Base-by-base conservation (phyloP, 140 eudicot genomes). In the Senecio squalidus region DNA sequence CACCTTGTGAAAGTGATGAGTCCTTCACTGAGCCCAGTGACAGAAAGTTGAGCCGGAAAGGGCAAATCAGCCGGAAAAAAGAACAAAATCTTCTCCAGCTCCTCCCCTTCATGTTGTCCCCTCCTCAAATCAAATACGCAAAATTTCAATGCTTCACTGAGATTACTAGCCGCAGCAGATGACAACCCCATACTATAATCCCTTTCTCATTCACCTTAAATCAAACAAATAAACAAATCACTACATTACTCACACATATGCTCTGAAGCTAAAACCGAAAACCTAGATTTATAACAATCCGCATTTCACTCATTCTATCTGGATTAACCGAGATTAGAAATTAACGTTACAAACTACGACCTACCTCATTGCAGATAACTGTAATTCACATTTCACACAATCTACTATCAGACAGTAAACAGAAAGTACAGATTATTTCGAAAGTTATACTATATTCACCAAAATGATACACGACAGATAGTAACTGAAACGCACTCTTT, bases 11-110 rank as follows among this genome's bases (percentile, higher is more conserved):
- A 91, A 39, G 95, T 91, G 78, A 91, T 81, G 56, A 87, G 88
- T n/a, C 96, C 98, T 76, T 91, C 98, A 48, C 98, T 86, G 39
- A 91, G 96, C 17, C 98, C 98, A 39, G 84, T 80, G 9, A 91
- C 98, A 3, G 98, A 87, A 52, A 86, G 95, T 64, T 91, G 98
- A 6, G 83, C 68, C 4, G 96, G 55, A 48, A 91, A 61, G 0
- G 94, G 89, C 69, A 87, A 56, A 66, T 91, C 96, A 33, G 89
- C 76, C 3, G 98, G 98, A 40, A 65, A 87, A 68, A 91, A 91
- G 74, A 74, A 91, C 63, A 91, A 58, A 49, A 91, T 81, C 80
- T 91, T 91, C 58, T 91, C 98, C 76, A 91, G 60, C 78, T 91
- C 98, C 71, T 91, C 80, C 51, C 98, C 98, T 79, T 91, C 98